Percentiles rank a stretch among this genome's conserved stretches.
Evolutionary conservation across 2,329 filamentous ascomycete genomes (phyloP).

Genomic region (Talaromyces sp.): DNA sequence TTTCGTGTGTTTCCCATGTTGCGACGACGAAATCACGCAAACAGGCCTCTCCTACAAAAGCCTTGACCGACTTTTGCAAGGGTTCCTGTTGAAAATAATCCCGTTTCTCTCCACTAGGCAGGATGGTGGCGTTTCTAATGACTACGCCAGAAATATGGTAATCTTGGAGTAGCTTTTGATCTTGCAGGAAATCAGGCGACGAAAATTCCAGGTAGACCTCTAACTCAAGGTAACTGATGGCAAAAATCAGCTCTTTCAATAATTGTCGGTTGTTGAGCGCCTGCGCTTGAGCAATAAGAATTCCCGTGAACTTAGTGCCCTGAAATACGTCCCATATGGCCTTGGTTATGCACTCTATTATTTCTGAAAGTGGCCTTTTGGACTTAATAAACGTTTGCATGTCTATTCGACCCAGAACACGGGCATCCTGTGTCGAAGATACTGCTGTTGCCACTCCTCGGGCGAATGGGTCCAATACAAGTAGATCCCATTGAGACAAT

Average conservation of each 20-base stretch:
- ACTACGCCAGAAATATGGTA: conserved; percentile 35
- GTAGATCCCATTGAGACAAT: conserved; percentile 40
- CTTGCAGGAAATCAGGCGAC: conserved; percentile 36
- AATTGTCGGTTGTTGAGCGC: conserved; percentile 24
- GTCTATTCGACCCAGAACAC: conserved; percentile 31
- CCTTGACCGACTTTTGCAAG: conserved; percentile 40
- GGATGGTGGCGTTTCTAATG: conserved; percentile 39
- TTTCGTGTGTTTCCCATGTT: conserved; percentile 43
- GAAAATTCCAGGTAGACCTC: conserved; percentile 40
- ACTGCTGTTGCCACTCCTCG: conserved; percentile 32
- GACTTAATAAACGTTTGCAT: conserved; percentile 19
- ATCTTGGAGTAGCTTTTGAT: conserved; percentile 31
- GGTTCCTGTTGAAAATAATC: conserved; percentile 43
- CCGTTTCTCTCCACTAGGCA: conserved; percentile 37
- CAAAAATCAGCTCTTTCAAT: conserved; percentile 27
- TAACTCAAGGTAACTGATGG: conserved; percentile 33
- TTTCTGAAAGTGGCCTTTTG: conserved; percentile 20
- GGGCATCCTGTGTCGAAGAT: conserved; percentile 14
- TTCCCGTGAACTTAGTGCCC: conserved; percentile 31
- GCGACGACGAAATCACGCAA: conserved; percentile 40
- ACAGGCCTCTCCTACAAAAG: conserved; percentile 44
- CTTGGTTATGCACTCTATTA: conserved; percentile 26
- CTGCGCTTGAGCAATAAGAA: conserved; percentile 42
- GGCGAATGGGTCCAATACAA: conserved; percentile 41
- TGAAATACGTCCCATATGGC: conserved; percentile 22